Evolutionary conservation across 192 early-diverging fungal species (phyloP).

Genomic region (Coemansia sp.): DNA sequence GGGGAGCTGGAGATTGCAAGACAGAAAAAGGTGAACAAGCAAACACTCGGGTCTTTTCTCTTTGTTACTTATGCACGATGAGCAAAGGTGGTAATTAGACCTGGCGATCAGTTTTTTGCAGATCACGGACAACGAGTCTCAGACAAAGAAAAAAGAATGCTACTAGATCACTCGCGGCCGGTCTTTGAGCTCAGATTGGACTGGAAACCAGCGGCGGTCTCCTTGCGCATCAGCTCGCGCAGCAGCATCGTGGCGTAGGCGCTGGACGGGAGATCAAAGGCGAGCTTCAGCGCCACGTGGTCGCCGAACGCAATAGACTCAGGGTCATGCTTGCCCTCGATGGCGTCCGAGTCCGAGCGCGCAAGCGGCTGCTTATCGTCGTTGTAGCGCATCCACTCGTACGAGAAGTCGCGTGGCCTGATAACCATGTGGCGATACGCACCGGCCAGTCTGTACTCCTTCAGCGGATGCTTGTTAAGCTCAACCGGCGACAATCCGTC

Average conservation of each 20-base stretch:
- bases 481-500: conserved; percentile 69
- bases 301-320: conserved; percentile 61
- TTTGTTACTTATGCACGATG: neutral
- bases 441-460: conserved; percentile 66
- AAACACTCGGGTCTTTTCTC: neutral
- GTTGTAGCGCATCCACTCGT: conserved; percentile 67
- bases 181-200: conserved; percentile 28
- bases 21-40: too few species aligned
- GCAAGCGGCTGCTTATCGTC: conserved; percentile 61
- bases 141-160: too few species aligned
- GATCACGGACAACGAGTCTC: neutral
- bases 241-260: conserved; percentile 98
- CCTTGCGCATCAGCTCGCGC: conserved; percentile 78
- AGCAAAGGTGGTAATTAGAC: too few species aligned
- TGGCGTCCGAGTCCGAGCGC: conserved; percentile 64
- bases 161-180: neutral
- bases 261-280: conserved; percentile 78
- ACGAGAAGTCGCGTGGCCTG: conserved; percentile 61
- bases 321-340: conserved; percentile 55
- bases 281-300: conserved; percentile 69
- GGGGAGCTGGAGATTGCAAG: too few species aligned
- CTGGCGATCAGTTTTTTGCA: neutral
- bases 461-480: conserved; percentile 62
- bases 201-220: conserved; percentile 63
- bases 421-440: conserved; percentile 67